Conservation (phyloP, 129 eudicot species). For the Oenanthe sinensis region DNA sequence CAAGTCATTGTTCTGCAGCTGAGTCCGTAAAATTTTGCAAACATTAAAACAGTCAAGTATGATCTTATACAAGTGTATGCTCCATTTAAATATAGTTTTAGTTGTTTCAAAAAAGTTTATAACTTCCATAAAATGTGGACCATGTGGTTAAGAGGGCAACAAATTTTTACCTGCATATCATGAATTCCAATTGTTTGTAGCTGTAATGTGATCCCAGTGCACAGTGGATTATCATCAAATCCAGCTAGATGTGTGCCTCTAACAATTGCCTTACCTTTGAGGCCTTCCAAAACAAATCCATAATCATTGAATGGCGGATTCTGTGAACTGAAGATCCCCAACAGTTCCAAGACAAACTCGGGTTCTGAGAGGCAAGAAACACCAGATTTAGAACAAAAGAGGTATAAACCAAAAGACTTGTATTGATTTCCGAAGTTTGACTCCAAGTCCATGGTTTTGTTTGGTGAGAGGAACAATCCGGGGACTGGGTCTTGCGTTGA, state of each 20-base stretch:
- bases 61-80: neutral
- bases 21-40: neutral
- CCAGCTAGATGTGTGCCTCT: constrained; percentile 18
- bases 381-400: constrained; percentile 34
- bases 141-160: neutral
- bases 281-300: constrained; percentile 12
- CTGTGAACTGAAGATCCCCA: constrained; percentile 7
- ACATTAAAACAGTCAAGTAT: neutral
- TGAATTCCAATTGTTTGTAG: constrained; percentile 22
- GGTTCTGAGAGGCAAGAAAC: constrained; percentile 34
- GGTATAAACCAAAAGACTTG: constrained; percentile 40
- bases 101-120: neutral
- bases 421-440: neutral
- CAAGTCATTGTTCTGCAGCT: neutral
- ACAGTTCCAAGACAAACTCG: constrained; percentile 24
- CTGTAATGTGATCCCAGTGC: constrained; percentile 30
- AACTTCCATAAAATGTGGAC: neutral
- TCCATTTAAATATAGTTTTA: neutral
- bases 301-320: constrained; percentile 13
- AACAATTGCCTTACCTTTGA: constrained; percentile 20
- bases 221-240: constrained; percentile 8
- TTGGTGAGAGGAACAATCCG: constrained; percentile 12
- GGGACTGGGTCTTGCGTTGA: constrained; percentile 33
- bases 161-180: constrained; percentile 6
- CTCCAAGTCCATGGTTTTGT: neutral